Evolutionary conservation across 176 grass and related monocot species (phyloP), one percentile per base, ranked within the genome.

Genomic region (Musa itinerans): DNA sequence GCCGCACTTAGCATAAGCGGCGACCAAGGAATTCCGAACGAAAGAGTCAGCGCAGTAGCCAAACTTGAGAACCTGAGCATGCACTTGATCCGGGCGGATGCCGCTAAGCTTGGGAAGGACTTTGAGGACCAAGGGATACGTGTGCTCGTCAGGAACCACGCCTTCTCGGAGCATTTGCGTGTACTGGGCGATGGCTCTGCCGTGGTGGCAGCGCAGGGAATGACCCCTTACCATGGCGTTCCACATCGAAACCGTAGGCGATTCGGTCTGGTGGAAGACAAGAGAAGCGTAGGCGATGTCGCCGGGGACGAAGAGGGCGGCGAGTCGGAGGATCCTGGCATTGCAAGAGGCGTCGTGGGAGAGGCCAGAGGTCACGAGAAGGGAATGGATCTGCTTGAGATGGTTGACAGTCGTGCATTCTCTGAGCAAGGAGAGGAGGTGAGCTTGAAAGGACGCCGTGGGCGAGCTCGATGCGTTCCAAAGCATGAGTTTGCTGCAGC

Each of bases 121-220:
- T 71, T 79, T 79, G 53, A 79, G 78, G 78, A 72, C 27, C 8
- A 79, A 3, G 16, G 78, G 78, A 49, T 72, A 79, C 34, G 78
- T 79, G 78, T 79, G 68, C 78, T 71, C 43, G 53, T 70, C 54
- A 11, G 78, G 78, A 71, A 62, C 19, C 34, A 54, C 78, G 23
- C 78, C 78, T 17, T 61, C 17, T 13, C 67, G 66, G 17, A 79
- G 78, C 78, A 71, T 79, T 61, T 62, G 78, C 26, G 53, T 11
- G 68, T 51, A 71, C 17, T 61, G n/a, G 34, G 67, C 14, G 24
- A 71, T 16, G 66, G 78, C 78, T 79, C 15, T 61, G 26, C 7
- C 34, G 15, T 52, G 78, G 19, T 43, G 19, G 22, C 63, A 53
- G 17, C 53, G 78, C 67, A 58, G 20, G 27, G 25, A 79, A 24